phyloP scores from a whole-genome alignment of 352 stramenopile genomes.

The Phytophthora idaei region DNA sequence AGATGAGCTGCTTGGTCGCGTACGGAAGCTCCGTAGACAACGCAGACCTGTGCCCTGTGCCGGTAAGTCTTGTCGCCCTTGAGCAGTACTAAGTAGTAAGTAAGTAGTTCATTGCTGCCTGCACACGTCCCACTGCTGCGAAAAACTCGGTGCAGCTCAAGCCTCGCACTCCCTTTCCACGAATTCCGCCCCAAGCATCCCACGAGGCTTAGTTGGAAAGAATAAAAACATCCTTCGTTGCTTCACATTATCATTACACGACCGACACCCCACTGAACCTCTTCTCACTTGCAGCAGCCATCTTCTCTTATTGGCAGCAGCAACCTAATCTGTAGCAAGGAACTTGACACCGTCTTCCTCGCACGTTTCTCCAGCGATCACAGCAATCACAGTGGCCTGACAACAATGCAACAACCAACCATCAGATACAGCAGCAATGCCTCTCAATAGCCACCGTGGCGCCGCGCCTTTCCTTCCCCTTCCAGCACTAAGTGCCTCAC shows the following conservation, averaged over 20 bases:
- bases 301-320: conserved; percentile 8
- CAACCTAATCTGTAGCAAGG: conserved; percentile 58
- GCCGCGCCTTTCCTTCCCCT: conserved; percentile 69
- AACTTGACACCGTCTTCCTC: conserved; percentile 90
- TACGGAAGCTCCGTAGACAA: background rate
- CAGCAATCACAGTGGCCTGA: conserved; percentile 34
- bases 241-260: conserved; percentile 31
- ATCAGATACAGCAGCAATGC: conserved; percentile 2
- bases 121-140: conserved; percentile 6
- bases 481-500: conserved; percentile 58
- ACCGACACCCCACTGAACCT: conserved; percentile 33
- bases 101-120: background rate
- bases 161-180: background rate
- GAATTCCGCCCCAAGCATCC: conserved; percentile 1
- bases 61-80: background rate
- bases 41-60: background rate
- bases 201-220: background rate
- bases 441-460: background rate
- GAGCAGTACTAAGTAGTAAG: background rate
- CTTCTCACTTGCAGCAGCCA: background rate
- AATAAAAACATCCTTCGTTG: conserved; percentile 8
- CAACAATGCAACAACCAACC: background rate
- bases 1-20: background rate
- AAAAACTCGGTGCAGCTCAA: background rate
- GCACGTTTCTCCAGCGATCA: conserved; percentile 64